Percentiles rank a stretch among this genome's conserved stretches.
Evolutionary conservation across 2,329 filamentous ascomycete genomes (phyloP).

Genomic region (Sclerotinia trifoliorum): DNA sequence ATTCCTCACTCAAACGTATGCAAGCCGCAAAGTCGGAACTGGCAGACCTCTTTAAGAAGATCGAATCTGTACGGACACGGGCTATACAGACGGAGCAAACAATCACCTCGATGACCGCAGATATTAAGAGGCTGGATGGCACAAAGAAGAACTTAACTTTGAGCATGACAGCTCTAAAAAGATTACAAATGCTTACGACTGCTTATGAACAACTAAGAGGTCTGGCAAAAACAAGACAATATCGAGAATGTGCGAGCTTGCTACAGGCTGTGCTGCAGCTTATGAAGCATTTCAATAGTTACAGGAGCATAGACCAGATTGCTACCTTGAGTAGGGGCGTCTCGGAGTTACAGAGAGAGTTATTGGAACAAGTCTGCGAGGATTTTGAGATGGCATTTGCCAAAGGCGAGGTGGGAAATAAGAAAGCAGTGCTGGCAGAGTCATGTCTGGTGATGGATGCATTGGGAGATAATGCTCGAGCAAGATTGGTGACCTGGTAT

Average conservation of each 20-base stretch:
- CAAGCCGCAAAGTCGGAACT: constrained; percentile 88
- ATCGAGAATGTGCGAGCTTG: constrained; percentile 89
- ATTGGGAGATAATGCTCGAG: constrained; percentile 80
- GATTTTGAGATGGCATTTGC: constrained; percentile 96
- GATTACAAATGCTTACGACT: constrained; percentile 96
- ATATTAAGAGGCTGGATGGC: constrained; percentile 95
- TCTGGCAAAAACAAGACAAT: constrained; percentile 81
- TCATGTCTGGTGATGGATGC: constrained; percentile 94
- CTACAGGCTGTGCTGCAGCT: constrained; percentile 94
- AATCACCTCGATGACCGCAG: constrained; percentile 97
- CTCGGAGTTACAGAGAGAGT: constrained; percentile 84
- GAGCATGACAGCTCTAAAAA: constrained; percentile 96
- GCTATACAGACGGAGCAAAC: constrained; percentile 91
- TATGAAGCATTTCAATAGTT: constrained; percentile 98
- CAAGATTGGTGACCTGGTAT: constrained; percentile 89
- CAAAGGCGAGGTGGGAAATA: constrained; percentile 74
- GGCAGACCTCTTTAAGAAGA: constrained; percentile 86
- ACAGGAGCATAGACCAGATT: constrained; percentile 96
- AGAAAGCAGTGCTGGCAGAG: constrained; percentile 72
- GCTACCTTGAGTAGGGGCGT: constrained; percentile 90
- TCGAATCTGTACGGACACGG: constrained; percentile 85
- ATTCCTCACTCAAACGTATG: constrained; percentile 86
- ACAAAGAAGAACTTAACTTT: constrained; percentile 95
- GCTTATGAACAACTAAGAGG: constrained; percentile 95
- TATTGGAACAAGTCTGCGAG: constrained; percentile 97